Evolutionary conservation across 2,329 filamentous ascomycete genomes (phyloP).

Genomic region (Neoascochyta sp.): DNA sequence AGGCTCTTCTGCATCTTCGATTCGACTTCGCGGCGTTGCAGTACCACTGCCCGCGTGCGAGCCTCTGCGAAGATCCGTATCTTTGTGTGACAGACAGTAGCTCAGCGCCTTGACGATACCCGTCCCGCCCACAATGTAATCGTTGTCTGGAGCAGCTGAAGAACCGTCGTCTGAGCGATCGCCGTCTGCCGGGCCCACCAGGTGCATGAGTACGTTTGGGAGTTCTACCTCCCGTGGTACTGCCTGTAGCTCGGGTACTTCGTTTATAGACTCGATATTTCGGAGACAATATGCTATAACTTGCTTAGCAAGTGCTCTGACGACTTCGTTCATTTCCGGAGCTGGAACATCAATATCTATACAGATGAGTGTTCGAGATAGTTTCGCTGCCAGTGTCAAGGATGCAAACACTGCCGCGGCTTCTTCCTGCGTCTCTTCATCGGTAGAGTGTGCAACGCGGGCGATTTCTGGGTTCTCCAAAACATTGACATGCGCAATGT

Average conservation of each 20-base stretch:
- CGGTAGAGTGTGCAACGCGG: conserved; percentile 68
- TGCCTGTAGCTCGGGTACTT: conserved; percentile 56
- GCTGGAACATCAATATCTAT: conserved; percentile 88
- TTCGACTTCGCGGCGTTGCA: conserved; percentile 49
- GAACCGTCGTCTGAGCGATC: conserved; percentile 54
- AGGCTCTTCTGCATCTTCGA: conserved; percentile 17
- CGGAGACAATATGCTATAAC: conserved; percentile 91
- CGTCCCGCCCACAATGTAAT: conserved; percentile 93
- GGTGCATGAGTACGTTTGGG: conserved; percentile 80
- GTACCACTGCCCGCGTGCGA: conserved; percentile 49
- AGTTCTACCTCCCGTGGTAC: conserved; percentile 56
- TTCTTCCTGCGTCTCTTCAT: conserved; percentile 81
- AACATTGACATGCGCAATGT: conserved; percentile 81
- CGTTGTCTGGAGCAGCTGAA: conserved; percentile 75
- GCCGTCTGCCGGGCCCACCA: conserved; percentile 69
- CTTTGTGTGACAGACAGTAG: conserved; percentile 82
- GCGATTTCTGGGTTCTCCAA: conserved; percentile 74
- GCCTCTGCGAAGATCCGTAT: conserved; percentile 50
- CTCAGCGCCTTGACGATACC: conserved; percentile 91
- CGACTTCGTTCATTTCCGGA: conserved; percentile 77
- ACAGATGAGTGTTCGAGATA: conserved; percentile 79
- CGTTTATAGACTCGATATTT: conserved; percentile 79
- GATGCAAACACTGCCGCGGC: conserved; percentile 92
- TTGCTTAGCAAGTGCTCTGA: conserved; percentile 88
- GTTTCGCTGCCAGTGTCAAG: conserved; percentile 77